Percentiles rank a stretch among this genome's conserved stretches.
Conservation (phyloP, 2,329 filamentous ascomycete genomes). For the Neofusicoccum sp. region DNA sequence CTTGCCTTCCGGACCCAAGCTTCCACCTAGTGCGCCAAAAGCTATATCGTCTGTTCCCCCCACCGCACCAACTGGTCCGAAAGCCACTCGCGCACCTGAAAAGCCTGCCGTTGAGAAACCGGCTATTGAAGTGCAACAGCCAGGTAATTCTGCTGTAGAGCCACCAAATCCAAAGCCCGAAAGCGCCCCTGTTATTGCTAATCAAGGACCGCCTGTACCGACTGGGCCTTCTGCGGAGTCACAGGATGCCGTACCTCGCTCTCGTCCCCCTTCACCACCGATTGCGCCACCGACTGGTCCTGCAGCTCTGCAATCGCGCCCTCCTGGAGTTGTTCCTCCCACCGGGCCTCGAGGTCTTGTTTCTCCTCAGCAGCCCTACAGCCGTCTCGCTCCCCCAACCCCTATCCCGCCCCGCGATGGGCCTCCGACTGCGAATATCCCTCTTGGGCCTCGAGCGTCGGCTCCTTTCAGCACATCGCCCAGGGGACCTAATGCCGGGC, state of each 20-base stretch:
- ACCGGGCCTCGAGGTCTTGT: conserved; percentile 21
- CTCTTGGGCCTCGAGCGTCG: conserved; percentile 33
- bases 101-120: conserved; percentile 29
- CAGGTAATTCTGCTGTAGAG: conserved; percentile 29
- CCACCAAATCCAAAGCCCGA: conserved; percentile 19
- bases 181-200: background rate
- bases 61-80: conserved; percentile 25
- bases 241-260: conserved; percentile 5
- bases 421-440: conserved; percentile 31
- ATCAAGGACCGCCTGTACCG: conserved; percentile 19
- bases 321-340: conserved; percentile 13
- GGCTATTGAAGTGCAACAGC: conserved; percentile 6
- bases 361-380: conserved; percentile 17
- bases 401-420: conserved; percentile 32
- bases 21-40: conserved; percentile 39
- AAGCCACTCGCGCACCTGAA: conserved; percentile 39
- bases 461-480: conserved; percentile 38
- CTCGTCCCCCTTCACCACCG: conserved; percentile 19
- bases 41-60: conserved; percentile 29
- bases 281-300: conserved; percentile 16
- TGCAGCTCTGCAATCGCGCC: conserved; percentile 15
- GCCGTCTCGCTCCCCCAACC: conserved; percentile 20
- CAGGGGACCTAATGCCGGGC: conserved; percentile 27
- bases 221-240: conserved; percentile 17
- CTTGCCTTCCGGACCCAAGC: conserved; percentile 32